Conservation (phyloP, 1,284 basidiomycete species). For the Ceratobasidium sp. region DNA sequence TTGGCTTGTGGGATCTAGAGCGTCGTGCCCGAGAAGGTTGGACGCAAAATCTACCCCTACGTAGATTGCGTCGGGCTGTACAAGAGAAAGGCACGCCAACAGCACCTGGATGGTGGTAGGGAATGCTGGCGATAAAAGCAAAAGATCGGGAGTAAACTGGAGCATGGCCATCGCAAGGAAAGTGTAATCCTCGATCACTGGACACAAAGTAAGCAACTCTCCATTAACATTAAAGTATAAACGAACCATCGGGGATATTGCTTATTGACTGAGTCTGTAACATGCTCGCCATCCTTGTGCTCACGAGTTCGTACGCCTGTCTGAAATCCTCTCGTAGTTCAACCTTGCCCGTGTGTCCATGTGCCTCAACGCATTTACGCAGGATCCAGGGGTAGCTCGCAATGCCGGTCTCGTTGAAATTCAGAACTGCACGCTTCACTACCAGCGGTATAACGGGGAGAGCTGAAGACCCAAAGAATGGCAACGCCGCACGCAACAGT, state of each 20-base stretch:
- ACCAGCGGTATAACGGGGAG: constrained; percentile 76
- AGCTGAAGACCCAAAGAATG: constrained; percentile 79
- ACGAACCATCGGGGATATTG: constrained; percentile 83
- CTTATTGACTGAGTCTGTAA: constrained; percentile 73
- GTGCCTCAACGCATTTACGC: constrained; percentile 81
- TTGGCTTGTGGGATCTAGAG: constrained; percentile 57
- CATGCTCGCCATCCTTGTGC: constrained; percentile 72
- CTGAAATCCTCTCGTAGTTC: constrained; percentile 66
- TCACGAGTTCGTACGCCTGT: constrained; percentile 78
- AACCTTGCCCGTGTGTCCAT: constrained; percentile 70
- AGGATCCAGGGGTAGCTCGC: constrained; percentile 95
- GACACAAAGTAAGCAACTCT: constrained; percentile 41
- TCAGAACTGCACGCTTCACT: constrained; percentile 76
- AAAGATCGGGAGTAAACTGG: constrained; percentile 74
- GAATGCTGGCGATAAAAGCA: constrained; percentile 81
- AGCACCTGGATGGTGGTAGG: constrained; percentile 78
- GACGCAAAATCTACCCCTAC: constrained; percentile 84
- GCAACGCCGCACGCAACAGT: constrained; percentile 85
- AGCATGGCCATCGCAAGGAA: constrained; percentile 81
- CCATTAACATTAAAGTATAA: constrained; percentile 26
- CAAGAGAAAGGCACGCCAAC: constrained; percentile 79
- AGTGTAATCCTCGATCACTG: constrained; percentile 96
- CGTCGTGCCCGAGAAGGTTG: constrained; percentile 77
- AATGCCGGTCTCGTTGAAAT: constrained; percentile 85
- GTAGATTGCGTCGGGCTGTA: constrained; percentile 83